Evolutionary conservation across 441 rosid species (phyloP), one percentile per base, ranked within the genome.

Genomic region (Croton setiger): DNA sequence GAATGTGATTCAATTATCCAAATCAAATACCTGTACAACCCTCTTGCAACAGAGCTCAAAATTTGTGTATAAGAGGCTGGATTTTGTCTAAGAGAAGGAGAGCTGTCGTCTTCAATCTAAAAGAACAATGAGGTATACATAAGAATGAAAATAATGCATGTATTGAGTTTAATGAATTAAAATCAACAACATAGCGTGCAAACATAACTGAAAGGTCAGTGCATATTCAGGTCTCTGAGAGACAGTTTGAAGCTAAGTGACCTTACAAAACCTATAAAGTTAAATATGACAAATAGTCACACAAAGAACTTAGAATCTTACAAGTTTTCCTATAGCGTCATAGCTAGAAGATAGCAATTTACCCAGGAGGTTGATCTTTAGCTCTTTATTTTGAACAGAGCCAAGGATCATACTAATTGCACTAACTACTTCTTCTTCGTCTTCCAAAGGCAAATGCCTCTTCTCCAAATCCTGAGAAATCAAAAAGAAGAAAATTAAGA

Each of bases 311-410:
- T 60, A 52, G 70, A 66, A 60, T 78, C 96, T 88, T 80, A 94
- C 99, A 66, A 94, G 97, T 81, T 85, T 90, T 54, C 88, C 82
- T 61, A 94, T 81, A 71, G 92, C 89, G 74, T 84, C 97, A 82
- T 86, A 90, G 79, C 97, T 87, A 69, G 97, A 79, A 36, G 99
- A 88, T 66, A 94, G 97, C 81, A 92, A 75, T 79, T 86, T 89
- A 62, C 86, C 86, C 74, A 92, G 78, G 74, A 92, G 84, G 74
- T 83, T 90, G 80, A 82, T 87, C 82, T 88, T 86, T 59, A 90
- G 81, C 81, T 94, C 99, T 73, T 82, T 86, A 75, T 86, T 85
- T 57, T 85, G 68, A 71, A 92, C 76, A 63, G 91, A 84, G 47
- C 90, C 87, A 72, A 92, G 86, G 76, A 90, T 81, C 74, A 82